Base-by-base conservation (phyloP, 495 filamentous ascomycete genomes). In the Penicillium alfredii region DNA sequence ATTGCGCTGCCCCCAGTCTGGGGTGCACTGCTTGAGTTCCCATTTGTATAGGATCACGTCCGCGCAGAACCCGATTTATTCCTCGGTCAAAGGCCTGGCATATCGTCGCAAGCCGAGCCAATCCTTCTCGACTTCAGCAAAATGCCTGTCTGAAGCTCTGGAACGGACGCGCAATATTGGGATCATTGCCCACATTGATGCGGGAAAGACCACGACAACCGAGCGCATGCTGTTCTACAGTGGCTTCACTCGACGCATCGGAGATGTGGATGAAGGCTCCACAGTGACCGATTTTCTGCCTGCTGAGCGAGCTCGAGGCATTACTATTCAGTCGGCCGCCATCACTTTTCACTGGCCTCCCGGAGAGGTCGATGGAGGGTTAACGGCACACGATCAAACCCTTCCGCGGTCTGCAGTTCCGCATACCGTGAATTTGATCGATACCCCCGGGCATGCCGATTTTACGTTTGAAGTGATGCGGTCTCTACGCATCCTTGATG, bases 201-300 rank as follows among this genome's bases (percentile, higher is more conserved):
- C 93, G 30, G 92, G 93, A 30, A 99, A 99, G 73, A 99, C 93
- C 6, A 99, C 93, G 0, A 99, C 93, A 0, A 97, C 93, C 4
- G 93, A 99, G 77, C 88, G 94, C 34, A 97, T 97, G 92, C 83
- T 99, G 53, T 97, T 90, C 50, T 94, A 97, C 56, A 93, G 88
- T 47, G 92, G 93, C 4, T 80, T 85, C 44, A 92, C 89, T 4
- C 72, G 86, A 30, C 69, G 87, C 51, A 78, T 96, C 52, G 92
- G 92, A 80, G 89, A 97, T 63, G 93, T 99, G 42, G 90, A 99
- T 47, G 85, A 94, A 62, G 93, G 93, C 22, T 92, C 90, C 28
- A 99, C 93, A 8, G 88, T 94, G 6, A 99, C 94, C 15, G 93
- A 99, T 66, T 99, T 97, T 56, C 75, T 99, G 8, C 92, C 92